Percentiles rank a stretch among this genome's conserved stretches.
Conservation (phyloP, 768 basidiomycete genomes). For the Gautieria morchelliformis region DNA sequence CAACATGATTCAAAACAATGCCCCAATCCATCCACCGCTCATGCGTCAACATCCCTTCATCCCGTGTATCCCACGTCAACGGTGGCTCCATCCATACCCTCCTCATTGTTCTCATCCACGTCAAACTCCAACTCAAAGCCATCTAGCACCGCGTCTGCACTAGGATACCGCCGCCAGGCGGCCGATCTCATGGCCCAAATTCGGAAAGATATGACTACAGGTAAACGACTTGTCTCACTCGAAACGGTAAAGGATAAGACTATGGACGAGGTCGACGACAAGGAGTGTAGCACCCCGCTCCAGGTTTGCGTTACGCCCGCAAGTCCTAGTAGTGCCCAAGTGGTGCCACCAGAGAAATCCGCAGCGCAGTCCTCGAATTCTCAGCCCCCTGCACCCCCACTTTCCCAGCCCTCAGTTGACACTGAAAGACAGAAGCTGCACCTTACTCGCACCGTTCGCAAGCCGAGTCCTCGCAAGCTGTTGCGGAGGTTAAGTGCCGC, state of each 20-base stretch:
- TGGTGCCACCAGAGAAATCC: background rate
- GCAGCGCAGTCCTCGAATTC: background rate
- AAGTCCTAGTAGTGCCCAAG: conserved; percentile 11
- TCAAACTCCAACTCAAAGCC: background rate
- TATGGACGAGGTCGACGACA: conserved; percentile 26
- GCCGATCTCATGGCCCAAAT: conserved; percentile 81
- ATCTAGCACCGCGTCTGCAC: conserved; percentile 33
- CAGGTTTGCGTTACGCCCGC: conserved; percentile 5
- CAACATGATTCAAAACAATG: background rate
- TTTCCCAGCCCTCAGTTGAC: background rate
- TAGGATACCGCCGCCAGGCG: conserved; percentile 66
- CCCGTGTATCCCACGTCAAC: conserved; percentile 4
- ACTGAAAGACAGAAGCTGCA: conserved; percentile 25
- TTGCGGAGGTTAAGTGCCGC: conserved; percentile 28
- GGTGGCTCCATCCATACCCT: conserved; percentile 4
- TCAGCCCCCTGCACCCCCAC: background rate
- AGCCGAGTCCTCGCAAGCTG: conserved; percentile 35
- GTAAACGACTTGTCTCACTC: conserved; percentile 61
- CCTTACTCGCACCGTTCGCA: conserved; percentile 10
- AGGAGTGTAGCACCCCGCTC: conserved; percentile 2
- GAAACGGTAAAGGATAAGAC: conserved; percentile 40
- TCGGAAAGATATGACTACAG: conserved; percentile 60
- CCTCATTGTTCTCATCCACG: background rate
- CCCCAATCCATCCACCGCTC: background rate
- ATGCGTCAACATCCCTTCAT: background rate